A percentile compares a stretch with the other conserved stretches of the same genome.
Evolutionary conservation across 1,139 yeast genomes (phyloP).

Genomic region (Candida buenavistaensis): DNA sequence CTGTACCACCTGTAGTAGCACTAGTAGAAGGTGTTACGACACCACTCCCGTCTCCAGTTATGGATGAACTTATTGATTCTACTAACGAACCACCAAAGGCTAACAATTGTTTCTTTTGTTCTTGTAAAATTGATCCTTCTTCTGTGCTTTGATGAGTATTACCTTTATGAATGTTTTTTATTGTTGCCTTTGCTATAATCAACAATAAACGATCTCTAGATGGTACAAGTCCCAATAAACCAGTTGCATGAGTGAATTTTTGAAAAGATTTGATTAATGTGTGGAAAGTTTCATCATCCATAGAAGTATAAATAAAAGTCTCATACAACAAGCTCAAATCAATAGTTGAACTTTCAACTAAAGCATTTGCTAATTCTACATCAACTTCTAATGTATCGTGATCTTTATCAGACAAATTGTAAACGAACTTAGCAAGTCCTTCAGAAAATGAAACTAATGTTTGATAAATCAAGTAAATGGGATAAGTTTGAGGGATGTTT

Average conservation of each 20-base stretch:
- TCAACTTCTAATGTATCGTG: slow-evolving; percentile 31
- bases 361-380: slow-evolving; percentile 38
- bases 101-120: slow-evolving; percentile 35
- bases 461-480: slow-evolving; percentile 56
- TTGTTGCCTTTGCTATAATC: slow-evolving; percentile 56
- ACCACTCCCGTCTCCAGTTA: slow-evolving; percentile 34
- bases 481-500: slow-evolving; percentile 59
- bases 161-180: slow-evolving; percentile 37
- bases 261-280: slow-evolving; percentile 69
- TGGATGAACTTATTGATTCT: slow-evolving; percentile 36
- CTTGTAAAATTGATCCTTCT: slow-evolving; percentile 14
- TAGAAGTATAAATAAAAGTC: slow-evolving; percentile 57
- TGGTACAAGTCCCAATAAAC: slow-evolving; percentile 57
- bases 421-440: slow-evolving; percentile 62
- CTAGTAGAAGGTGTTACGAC: slow-evolving; percentile 1
- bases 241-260: slow-evolving; percentile 78
- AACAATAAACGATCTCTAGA: slow-evolving; percentile 62
- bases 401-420: slow-evolving; percentile 33
- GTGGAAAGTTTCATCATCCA: slow-evolving; percentile 70
- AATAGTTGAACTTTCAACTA: slow-evolving; percentile 46
- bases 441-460: slow-evolving; percentile 62
- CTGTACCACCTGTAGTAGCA: background rate
- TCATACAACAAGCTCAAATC: slow-evolving; percentile 49
- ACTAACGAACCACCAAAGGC: slow-evolving; percentile 64
- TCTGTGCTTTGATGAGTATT: slow-evolving; percentile 4